Base-by-base conservation (phyloP, 2,329 filamentous ascomycete genomes). In the Clonostachys byssicola region DNA sequence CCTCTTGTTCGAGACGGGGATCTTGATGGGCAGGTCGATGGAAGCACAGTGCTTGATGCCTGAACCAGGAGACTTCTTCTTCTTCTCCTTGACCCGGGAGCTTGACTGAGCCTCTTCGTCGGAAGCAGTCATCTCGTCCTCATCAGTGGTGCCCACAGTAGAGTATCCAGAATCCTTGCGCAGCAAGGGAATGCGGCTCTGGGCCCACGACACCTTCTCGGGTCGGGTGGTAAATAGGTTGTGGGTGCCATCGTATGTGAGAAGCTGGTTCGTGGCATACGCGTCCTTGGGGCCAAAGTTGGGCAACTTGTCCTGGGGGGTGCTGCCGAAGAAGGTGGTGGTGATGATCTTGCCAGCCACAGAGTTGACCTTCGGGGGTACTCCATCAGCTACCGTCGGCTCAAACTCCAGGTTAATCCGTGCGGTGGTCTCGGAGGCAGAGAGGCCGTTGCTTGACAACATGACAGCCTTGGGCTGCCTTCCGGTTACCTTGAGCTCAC, bases 81-180 rank as follows among this genome's bases (percentile, higher is more conserved):
- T 51, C 48, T 49, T 52, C 36, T 51, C 49, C 23, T 16, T 43
- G 17, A n/a, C 13, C 30, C 40, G 42, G 17, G 33, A 12, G n/a
- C 17, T 20, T 30, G 18, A 9, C 33, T 18, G 14, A 12, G 34
- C 40, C 34, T 48, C 47, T 3, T 42, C 39, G 39, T 66, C 66
- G 18, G 63, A 62, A 45, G 71, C 67, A 1, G 66, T 69, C 12
- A 55, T 57, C 18, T 63, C 61, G 40, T 61, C 63, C 17, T 61
- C 63, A 17, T 61, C 47, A 8, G 38, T 20, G 3, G 8, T 4
- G 6, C 38, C 36, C 44, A 63, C 59, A n/a, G 72, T 65, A 12
- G 68, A 68, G 57, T 80, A 81, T 8, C 78, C 77, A 3, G 78
- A 81, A 55, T 81, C 77, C 17, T 77, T 69, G 33, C 76, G 68